Conservation (phyloP, 768 basidiomycete genomes). For the Gymnopilus junonius region DNA sequence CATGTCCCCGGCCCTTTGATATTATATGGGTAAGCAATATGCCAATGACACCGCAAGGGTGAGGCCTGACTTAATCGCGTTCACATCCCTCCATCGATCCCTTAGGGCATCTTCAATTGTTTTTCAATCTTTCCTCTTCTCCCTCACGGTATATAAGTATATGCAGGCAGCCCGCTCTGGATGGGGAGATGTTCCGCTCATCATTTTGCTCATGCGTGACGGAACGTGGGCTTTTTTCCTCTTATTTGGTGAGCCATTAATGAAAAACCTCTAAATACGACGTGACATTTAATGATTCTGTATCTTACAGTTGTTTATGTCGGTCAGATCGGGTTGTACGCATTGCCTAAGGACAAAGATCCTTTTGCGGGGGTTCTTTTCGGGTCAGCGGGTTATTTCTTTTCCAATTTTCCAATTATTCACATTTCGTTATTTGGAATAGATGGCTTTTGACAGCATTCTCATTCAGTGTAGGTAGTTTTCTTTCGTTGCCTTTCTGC, state of each 20-base stretch:
- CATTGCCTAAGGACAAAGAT: constrained; percentile 25
- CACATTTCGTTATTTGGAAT: not conserved
- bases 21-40: constrained; percentile 35
- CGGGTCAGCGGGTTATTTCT: constrained; percentile 25
- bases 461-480: constrained; percentile 34
- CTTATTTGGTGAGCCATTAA: constrained; percentile 37
- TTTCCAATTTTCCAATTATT: not conserved
- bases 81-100: not conserved
- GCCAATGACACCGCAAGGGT: not conserved
- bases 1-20: constrained; percentile 30
- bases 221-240: constrained; percentile 47
- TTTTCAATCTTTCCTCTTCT: constrained; percentile 45
- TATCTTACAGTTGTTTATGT: constrained; percentile 27
- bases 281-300: not conserved
- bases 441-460: constrained; percentile 40
- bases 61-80: not conserved
- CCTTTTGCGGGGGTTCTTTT: constrained; percentile 35
- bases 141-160: constrained; percentile 42
- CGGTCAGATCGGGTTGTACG: constrained; percentile 30
- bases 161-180: constrained; percentile 35
- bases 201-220: constrained; percentile 47
- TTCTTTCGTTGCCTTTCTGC: not conserved
- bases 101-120: constrained; percentile 32
- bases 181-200: constrained; percentile 45
- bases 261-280: not conserved